Evolutionary conservation across 495 filamentous ascomycete species (phyloP), one percentile per base, ranked within the genome.

Genomic region (Talaromyces borbonicus): DNA sequence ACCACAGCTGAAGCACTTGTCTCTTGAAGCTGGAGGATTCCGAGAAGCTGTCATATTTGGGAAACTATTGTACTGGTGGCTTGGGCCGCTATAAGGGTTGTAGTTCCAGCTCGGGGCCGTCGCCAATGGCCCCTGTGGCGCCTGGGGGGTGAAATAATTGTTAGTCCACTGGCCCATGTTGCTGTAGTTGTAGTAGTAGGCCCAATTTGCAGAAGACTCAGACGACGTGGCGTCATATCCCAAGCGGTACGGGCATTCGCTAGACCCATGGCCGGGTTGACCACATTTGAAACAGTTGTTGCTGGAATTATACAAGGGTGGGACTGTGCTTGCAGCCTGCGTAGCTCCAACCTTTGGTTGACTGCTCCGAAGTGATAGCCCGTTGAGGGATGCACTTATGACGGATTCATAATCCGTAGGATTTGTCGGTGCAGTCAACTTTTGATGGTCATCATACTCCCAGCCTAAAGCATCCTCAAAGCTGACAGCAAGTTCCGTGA

Each of bases 391-490:
- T 40, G 16, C 20, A n/a, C 20, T 40, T 40, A 40, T 7, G 36
- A 40, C 23, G 23, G 36, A 15, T 8, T 20, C 36, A 40, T 40
- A 15, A 37, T 37, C 18, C 33, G 33, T 16, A 37, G n/a, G 9
- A 19, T 15, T 19, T 40, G 36, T 19, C 6, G 36, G 16, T 40
- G 15, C 36, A 19, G 36, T 40, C n/a, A n/a, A n/a, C 36, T 40
- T 40, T 40, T 22, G 16, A 40, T 15, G 15, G 36, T 18, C 36
- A 40, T 40, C 36, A n/a, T 36, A 36, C 33, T 36, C 33, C 33
- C 36, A 8, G 36, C 36, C 36, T 40, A 40, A 36, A 40, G 36
- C 36, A 40, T 40, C 36, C 36, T 40, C 36, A n/a, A 40, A 40
- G 36, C 15, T 20, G 23, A 40, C 15, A 40, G 16, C 36, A 40